Percentiles rank a stretch among this genome's conserved stretches.
Conservation (phyloP, 2,329 filamentous ascomycete genomes). For the Pestalotiopsis sp. region DNA sequence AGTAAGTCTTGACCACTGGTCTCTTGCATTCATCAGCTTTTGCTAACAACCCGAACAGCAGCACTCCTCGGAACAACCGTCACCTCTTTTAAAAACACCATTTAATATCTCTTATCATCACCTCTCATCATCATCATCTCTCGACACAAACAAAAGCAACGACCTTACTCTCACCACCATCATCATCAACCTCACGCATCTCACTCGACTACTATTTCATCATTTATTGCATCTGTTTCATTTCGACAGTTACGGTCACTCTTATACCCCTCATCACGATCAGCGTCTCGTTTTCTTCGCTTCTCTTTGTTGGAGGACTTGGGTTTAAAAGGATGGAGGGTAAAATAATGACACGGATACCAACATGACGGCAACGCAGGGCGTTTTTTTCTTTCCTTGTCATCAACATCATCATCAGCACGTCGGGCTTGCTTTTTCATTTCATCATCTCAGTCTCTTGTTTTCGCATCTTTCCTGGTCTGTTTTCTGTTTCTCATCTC, state of each 20-base stretch:
- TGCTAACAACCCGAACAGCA: slow-evolving; percentile 30
- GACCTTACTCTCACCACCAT: background rate
- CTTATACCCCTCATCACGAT: slow-evolving; percentile 8
- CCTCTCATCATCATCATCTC: slow-evolving; percentile 2
- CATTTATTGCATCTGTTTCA: background rate
- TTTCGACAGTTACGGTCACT: background rate
- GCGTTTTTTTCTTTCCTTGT: background rate
- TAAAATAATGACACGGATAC: slow-evolving; percentile 21
- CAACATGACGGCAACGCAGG: slow-evolving; percentile 21
- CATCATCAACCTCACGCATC: background rate
- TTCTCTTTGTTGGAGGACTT: slow-evolving; percentile 14
- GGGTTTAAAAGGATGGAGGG: slow-evolving; percentile 14
- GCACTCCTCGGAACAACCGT: slow-evolving; percentile 50
- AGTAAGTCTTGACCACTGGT: slow-evolving; percentile 42
- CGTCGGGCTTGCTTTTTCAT: background rate
- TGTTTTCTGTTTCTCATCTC: background rate
- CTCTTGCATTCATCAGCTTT: background rate
- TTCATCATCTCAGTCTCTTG: slow-evolving; percentile 16
- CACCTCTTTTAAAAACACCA: slow-evolving; percentile 29
- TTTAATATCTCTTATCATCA: slow-evolving; percentile 18
- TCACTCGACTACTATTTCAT: background rate
- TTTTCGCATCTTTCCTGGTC: background rate
- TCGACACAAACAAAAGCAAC: background rate
- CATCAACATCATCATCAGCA: slow-evolving; percentile 17
- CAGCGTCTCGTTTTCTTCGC: slow-evolving; percentile 11